Base-by-base conservation (phyloP, 2,329 filamentous ascomycete species). In the Arthrinium puccinioides region DNA sequence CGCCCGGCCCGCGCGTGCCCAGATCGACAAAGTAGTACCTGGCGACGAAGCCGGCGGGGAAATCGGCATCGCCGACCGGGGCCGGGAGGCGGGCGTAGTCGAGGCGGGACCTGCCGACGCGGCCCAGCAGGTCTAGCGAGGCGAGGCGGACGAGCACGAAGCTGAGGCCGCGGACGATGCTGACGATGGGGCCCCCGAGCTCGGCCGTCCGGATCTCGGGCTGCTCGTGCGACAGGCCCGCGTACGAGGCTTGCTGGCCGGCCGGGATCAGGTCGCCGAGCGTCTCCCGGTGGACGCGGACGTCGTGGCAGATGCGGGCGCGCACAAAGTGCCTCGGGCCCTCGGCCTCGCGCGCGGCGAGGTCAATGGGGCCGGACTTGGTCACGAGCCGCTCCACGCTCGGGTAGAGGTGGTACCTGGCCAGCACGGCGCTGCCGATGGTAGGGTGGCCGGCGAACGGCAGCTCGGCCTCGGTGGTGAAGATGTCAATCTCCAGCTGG, bases 101-200 rank as follows among this genome's bases (percentile, higher is more conserved):
- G 10, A 62, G 52, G 21, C 49, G 47, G 23, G 55, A 49, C 4
- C 47, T 46, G 21, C 58, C 46, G 4, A 67, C 61, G 10, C 57
- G 48, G 5, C 61, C 67, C 14, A 90, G 65, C 7, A 72, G 67
- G 21, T 77, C 76, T 9, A 86, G 57, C 37, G 67, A 70, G 0
- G 74, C 65, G 16, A 92, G 64, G 46, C 74, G 62, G 11, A 84
- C 64, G 21, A 86, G 70, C n/a, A 77, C 59, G 56, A 87, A 88
- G 1, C 75, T 76, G 79, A 89, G 83, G 32, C 84, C 85, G 30
- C 76, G 76, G 24, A 87, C 83, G 31, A 88, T 75, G 45, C 74
- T 79, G 39, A 79, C 69, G 14, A 76, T 51, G 11, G 72, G 69
- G 8, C 70, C 65, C 9, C 47, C 28, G 8, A 56, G 48, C 47